Evolutionary conservation across 768 basidiomycete species (phyloP), one percentile per base, ranked within the genome.

Genomic region (Tubosaeta sp.): DNA sequence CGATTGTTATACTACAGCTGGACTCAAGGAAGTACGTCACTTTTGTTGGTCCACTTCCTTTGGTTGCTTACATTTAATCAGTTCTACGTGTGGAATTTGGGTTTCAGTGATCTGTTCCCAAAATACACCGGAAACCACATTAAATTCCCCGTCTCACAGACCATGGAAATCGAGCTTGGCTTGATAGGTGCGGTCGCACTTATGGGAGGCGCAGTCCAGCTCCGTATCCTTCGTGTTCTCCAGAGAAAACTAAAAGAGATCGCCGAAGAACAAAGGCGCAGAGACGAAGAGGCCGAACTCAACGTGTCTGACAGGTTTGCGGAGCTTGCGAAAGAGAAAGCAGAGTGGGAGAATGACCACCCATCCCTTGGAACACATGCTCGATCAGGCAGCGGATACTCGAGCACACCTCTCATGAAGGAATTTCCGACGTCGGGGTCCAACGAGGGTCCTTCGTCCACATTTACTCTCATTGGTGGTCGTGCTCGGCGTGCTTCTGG

Each of bases 51-150:
- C 18, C 24, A 4, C 6, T 34, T 44, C 13, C 22, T 13, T n/a
- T 7, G 48, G 24, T 55, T 56, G 24, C 54, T 60, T 44, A 59
- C 54, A 22, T 52, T 31, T 19, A 46, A 25, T 46, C 54, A 95
- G 90, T 96, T 96, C 71, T 97, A 96, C 70, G 75, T 96, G 45
- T 96, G 89, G 84, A 98, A 96, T 66, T 74, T 98, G 46, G 95
- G 95, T 35, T 96, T 94, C 71, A 76, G 73, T 2, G 61, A 72
- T 5, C 70, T 97, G 25, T 97, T 94, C 68, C 83, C 88, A 10
- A 89, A 87, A 59, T 93, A 84, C 58, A 71, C 76, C 19, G 69
- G 73, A 46, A 78, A 83, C 59, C 74, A 78, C 53, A 88, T 89
- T 51, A 71, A 79, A 45, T 94, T 89, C 63, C 91, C 93, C 27